Percentiles rank a stretch among this genome's conserved stretches.
phyloP scores from a whole-genome alignment of 148 eudicot genomes.

The Salicornia ramosissima region DNA sequence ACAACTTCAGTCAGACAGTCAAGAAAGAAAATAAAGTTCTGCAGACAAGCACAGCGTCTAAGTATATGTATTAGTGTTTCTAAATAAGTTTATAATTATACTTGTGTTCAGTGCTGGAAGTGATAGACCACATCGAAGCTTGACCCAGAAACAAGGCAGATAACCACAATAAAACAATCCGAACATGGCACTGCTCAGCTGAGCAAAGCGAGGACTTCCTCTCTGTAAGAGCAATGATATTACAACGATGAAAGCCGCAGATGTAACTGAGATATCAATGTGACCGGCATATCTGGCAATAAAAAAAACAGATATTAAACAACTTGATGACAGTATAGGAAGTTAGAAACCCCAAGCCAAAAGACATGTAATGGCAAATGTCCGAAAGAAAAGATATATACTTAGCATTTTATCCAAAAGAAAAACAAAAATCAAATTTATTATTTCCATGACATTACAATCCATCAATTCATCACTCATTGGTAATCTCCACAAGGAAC shows the following conservation, averaged over 20 bases:
- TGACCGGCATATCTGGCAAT: slow-evolving; percentile 64
- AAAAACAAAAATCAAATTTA: neutral
- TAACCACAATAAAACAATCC: slow-evolving; percentile 96
- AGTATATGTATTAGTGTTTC: slow-evolving; percentile 2
- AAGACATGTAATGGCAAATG: neutral
- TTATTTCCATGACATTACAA: neutral
- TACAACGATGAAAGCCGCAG: slow-evolving; percentile 83
- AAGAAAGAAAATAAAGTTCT: neutral
- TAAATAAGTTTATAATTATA: slow-evolving; percentile 26
- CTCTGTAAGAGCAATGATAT: slow-evolving; percentile 81
- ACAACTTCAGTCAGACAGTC: neutral
- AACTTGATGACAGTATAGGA: neutral
- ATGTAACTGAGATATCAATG: slow-evolving; percentile 86
- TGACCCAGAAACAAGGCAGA: slow-evolving; percentile 95
- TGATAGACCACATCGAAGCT: slow-evolving; percentile 83
- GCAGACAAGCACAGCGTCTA: neutral
- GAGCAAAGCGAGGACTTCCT: slow-evolving; percentile 92
- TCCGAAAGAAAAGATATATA: neutral
- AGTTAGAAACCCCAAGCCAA: neutral
- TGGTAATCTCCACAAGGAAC: neutral
- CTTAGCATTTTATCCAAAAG: neutral
- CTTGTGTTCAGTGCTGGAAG: slow-evolving; percentile 78
- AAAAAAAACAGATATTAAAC: slow-evolving; percentile 11
- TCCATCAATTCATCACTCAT: no score
- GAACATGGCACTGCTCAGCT: slow-evolving; percentile 88